Conservation (phyloP, 2,329 filamentous ascomycete genomes). For the Pestalotiopsis sp. region DNA sequence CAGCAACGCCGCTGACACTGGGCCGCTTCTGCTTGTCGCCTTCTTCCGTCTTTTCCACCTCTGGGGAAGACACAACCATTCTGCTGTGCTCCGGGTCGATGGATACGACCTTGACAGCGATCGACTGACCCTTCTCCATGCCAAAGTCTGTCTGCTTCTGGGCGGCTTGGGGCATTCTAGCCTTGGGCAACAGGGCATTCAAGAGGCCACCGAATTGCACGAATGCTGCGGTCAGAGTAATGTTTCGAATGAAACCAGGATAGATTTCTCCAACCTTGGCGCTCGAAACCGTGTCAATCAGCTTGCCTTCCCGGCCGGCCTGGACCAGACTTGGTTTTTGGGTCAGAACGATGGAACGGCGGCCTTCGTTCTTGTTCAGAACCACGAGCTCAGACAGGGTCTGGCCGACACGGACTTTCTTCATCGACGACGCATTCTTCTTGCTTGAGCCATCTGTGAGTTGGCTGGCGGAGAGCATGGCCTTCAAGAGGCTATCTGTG, state of each 20-base stretch:
- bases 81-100: slow-evolving; percentile 72
- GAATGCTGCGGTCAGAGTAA: slow-evolving; percentile 80
- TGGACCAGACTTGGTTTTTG: slow-evolving; percentile 83
- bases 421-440: slow-evolving; percentile 73
- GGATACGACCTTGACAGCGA: slow-evolving; percentile 72
- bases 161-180: slow-evolving; percentile 73
- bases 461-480: slow-evolving; percentile 75
- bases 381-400: slow-evolving; percentile 81
- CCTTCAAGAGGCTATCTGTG: slow-evolving; percentile 73
- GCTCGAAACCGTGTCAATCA: slow-evolving; percentile 74
- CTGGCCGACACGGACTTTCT: slow-evolving; percentile 84
- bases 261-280: slow-evolving; percentile 70
- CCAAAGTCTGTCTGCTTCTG: slow-evolving; percentile 75
- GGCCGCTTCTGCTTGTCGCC: slow-evolving; percentile 35
- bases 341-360: slow-evolving; percentile 74
- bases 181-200: slow-evolving; percentile 79
- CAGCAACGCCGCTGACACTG: slow-evolving; percentile 38
- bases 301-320: slow-evolving; percentile 70
- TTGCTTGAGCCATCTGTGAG: slow-evolving; percentile 81
- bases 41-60: slow-evolving; percentile 48
- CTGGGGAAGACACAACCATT: slow-evolving; percentile 59
- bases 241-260: slow-evolving; percentile 82
- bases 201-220: slow-evolving; percentile 83
- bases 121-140: slow-evolving; percentile 73
- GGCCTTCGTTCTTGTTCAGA: slow-evolving; percentile 81